These are phyloP conservation scores for Leavenworthia alabamica DNA, from an alignment of 345 rosid genomes.

Conservation along the genomic window DNA sequence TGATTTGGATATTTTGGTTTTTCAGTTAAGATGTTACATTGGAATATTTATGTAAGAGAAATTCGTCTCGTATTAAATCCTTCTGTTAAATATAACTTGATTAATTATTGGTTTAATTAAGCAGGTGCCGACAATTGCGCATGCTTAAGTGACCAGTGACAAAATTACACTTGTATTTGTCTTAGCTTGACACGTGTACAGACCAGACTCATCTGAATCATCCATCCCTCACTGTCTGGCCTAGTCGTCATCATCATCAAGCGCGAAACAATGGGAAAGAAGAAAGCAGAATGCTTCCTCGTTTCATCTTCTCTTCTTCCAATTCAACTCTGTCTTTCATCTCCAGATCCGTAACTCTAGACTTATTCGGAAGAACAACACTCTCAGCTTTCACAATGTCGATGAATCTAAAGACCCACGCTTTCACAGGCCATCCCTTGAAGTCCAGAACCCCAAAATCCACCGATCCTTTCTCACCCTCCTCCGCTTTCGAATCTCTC, in stretches of 20 bases:
- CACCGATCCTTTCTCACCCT: constrained; percentile 50
- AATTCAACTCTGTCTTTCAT: constrained; percentile 19
- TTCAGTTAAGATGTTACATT: constrained; percentile 1
- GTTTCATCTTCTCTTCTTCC: constrained; percentile 23
- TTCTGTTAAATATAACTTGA: too few species aligned
- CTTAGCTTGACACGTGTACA: constrained; percentile 2
- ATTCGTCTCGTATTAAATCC: not conserved
- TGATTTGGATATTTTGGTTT: constrained; percentile 2
- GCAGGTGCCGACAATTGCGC: not conserved
- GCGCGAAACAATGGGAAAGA: not conserved
- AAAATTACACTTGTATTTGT: not conserved
- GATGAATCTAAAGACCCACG: constrained; percentile 51
- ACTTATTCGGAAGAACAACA: constrained; percentile 15
- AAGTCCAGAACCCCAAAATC: constrained; percentile 54
- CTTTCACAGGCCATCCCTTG: constrained; percentile 77
- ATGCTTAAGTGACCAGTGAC: not conserved
- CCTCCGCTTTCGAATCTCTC: constrained; percentile 60
- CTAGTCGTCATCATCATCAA: constrained; percentile 6
- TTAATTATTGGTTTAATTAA: not conserved
- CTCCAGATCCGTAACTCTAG: constrained; percentile 22
- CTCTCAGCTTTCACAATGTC: constrained; percentile 48
- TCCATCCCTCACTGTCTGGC: constrained; percentile 5
- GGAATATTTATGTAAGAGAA: not conserved
- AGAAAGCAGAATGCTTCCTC: constrained; percentile 33
- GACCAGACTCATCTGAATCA: constrained; percentile 4